Percentiles rank a stretch among this genome's conserved stretches.
These are phyloP conservation scores for Calonectria hongkongensis DNA, from an alignment of 2,329 filamentous ascomycete genomes.

Conservation along the genomic window DNA sequence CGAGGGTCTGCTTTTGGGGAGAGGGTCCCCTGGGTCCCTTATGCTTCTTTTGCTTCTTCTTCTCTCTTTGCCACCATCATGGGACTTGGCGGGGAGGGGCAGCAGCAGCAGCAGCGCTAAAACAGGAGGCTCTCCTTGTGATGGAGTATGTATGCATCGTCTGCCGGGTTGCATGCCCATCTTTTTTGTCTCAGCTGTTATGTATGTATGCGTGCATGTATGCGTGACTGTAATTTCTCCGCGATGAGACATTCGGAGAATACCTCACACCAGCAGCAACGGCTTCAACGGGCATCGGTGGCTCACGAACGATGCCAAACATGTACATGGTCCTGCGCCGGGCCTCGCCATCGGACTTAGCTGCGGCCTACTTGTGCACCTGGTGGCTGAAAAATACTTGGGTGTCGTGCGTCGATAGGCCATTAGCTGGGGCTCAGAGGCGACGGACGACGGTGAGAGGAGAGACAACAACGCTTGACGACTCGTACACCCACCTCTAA, in stretches of 20 bases:
- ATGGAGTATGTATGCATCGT: slow-evolving; percentile 10
- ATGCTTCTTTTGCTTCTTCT: background rate
- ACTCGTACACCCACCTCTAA: slow-evolving; percentile 12
- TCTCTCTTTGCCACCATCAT: slow-evolving; percentile 11
- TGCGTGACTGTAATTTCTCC: slow-evolving; percentile 22
- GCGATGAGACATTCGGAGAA: slow-evolving; percentile 33
- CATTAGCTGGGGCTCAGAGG: slow-evolving; percentile 18
- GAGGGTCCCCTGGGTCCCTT: background rate
- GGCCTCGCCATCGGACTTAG: slow-evolving; percentile 20
- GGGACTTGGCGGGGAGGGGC: background rate
- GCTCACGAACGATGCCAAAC: slow-evolving; percentile 22
- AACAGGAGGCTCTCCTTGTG: background rate
- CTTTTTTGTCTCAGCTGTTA: slow-evolving; percentile 17
- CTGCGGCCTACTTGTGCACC: slow-evolving; percentile 20
- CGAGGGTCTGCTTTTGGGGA: background rate
- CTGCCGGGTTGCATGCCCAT: background rate
- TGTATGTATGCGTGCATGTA: slow-evolving; percentile 6
- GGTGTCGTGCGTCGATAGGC: slow-evolving; percentile 19
- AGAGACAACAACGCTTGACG: slow-evolving; percentile 48
- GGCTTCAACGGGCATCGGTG: slow-evolving; percentile 17
- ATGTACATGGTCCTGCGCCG: slow-evolving; percentile 18
- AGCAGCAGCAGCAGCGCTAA: background rate
- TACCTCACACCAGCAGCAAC: slow-evolving; percentile 22
- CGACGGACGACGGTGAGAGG: slow-evolving; percentile 27
- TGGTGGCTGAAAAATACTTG: slow-evolving; percentile 23